Conservation (phyloP, 208 protist genomes). For the Spongospora subterranea region DNA sequence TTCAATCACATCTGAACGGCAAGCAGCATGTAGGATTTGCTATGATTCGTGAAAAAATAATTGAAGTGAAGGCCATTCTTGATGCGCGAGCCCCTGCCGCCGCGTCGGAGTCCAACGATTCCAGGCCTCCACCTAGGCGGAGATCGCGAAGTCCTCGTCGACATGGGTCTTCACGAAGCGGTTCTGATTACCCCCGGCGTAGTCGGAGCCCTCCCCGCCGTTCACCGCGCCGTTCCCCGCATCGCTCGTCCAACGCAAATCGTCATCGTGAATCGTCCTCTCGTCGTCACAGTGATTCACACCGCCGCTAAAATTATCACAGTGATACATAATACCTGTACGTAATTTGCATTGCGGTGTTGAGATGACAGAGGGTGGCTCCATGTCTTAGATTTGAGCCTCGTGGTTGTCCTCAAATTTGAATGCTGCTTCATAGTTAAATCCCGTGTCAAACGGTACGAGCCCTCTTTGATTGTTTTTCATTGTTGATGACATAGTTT, state of each 20-base stretch:
- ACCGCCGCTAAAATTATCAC: too few relatives aligned
- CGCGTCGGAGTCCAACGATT: neutral
- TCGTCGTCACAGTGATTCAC: neutral
- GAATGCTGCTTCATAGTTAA: too few relatives aligned
- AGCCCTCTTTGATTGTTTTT: too few relatives aligned
- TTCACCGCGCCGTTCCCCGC: neutral
- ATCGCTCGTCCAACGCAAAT: neutral
- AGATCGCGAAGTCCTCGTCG: neutral
- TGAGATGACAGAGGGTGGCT: too few relatives aligned
- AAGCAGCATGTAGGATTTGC: constrained; percentile 51
- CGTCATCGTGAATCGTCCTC: neutral
- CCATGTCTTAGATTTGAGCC: too few relatives aligned
- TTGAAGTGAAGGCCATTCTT: neutral
- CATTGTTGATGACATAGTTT: too few relatives aligned
- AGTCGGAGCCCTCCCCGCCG: neutral
- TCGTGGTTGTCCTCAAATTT: too few relatives aligned
- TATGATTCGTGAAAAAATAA: constrained; percentile 42
- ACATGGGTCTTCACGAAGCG: neutral
- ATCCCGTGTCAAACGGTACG: too few relatives aligned
- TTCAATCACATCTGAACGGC: constrained; percentile 46
- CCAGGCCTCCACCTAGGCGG: neutral
- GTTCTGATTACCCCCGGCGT: neutral
- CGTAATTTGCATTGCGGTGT: too few relatives aligned
- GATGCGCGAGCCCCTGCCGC: neutral
- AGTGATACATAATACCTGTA: too few relatives aligned